Evolutionary conservation across 495 filamentous ascomycete species (phyloP).

Genomic region (Xylaria intraflava): DNA sequence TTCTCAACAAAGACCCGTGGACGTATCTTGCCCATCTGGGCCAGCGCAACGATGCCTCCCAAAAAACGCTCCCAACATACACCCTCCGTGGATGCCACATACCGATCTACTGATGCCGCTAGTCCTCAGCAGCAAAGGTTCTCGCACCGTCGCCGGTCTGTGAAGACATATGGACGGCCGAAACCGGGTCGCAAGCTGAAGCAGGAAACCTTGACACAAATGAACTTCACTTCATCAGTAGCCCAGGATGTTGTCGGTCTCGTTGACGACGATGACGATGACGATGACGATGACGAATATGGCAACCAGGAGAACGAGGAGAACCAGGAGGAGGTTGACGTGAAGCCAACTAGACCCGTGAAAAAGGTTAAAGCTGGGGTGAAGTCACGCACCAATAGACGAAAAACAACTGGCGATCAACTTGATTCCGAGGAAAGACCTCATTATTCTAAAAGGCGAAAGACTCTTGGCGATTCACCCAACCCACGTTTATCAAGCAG

Average conservation of each 20-base stretch:
- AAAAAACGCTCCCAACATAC: conserved; percentile 23
- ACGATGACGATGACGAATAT: conserved; percentile 1
- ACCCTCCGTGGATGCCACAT: conserved; percentile 9
- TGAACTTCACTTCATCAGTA: conserved; percentile 31
- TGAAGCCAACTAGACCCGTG: conserved; percentile 9
- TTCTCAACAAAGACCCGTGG: not conserved
- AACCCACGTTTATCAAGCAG: conserved; percentile 22
- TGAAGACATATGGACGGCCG: conserved; percentile 35
- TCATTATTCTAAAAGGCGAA: conserved; percentile 27
- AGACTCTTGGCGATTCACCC: conserved; percentile 37
- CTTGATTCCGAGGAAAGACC: conserved; percentile 13
- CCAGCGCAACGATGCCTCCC: conserved; percentile 25
- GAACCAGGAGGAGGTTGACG: conserved; percentile 10
- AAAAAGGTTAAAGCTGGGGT: conserved; percentile 11
- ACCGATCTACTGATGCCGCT: conserved; percentile 35
- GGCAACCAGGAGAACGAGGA: conserved; percentile 12
- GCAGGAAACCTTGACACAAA: conserved; percentile 47
- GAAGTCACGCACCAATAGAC: conserved; percentile 16
- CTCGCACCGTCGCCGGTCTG: conserved; percentile 24
- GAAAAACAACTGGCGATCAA: conserved; percentile 22
- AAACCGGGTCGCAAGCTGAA: conserved; percentile 23
- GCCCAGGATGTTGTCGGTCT: conserved; percentile 12
- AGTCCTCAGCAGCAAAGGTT: conserved; percentile 37
- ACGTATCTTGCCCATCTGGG: not conserved
- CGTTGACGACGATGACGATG: conserved; percentile 11